Evolutionary conservation across 176 grass and related monocot genomes (phyloP), one percentile per base, ranked within the genome.

Genomic region (Puya raimondii): DNA sequence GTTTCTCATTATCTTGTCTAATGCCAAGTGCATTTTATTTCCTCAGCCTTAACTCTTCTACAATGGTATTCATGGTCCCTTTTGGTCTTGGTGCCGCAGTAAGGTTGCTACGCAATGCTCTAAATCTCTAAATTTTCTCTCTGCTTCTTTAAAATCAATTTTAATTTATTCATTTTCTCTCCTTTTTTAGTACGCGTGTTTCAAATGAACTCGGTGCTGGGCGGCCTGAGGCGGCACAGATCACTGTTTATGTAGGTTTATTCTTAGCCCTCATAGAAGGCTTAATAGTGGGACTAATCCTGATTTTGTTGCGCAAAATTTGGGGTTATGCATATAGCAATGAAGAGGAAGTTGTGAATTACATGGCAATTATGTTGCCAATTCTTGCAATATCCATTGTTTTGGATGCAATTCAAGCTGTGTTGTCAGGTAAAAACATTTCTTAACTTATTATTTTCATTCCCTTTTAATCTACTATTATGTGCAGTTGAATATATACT

Each of bases 191-290:
- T 63, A 78, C 85, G 11, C 87, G 78, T 11, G 71, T 91, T 29
- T 91, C 88, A 49, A 91, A 91, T 75, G 88, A 91, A 77, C 65
- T 91, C 53, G 88, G 83, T 75, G 88, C 88, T 26, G 84, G 80
- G 26, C 85, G 82, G 21, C 80, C 80, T 13, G 48, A 87, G 14
- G 74, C 79, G 5, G 84, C 88, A 42, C 70, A 69, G 22, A 72
- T 79, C 76, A 84, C 77, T 29, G 80, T 81, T 53, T 2, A 23
- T 50, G 74, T 86, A 4, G 66, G 74, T 8, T 61, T 84, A 64
- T 91, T 69, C 3, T 27, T 84, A 53, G 61, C 83, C 66, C 48
- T 84, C 20, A 78, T 49, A 10, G 57, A 73, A 2, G 80, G 77
- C 48, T 29, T 76, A 20, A 20, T 91, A 66, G 67, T 86, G 51